phyloP scores from a whole-genome alignment of 805 yeast species.

The Kodamaea kaohsiungensis region DNA sequence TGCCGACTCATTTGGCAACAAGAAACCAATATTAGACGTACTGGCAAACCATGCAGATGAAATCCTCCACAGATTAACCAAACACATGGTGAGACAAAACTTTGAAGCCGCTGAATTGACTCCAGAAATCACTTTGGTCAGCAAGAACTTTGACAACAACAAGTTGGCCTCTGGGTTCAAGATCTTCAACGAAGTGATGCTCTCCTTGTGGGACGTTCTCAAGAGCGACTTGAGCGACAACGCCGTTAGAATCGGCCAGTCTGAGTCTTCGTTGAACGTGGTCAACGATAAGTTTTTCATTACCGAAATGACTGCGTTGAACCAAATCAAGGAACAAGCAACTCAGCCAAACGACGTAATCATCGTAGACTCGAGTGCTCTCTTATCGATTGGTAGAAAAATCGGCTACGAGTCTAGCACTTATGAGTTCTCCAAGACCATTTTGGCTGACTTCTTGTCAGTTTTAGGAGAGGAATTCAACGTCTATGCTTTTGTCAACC shows the following conservation, averaged over 20 bases:
- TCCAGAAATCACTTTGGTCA: constrained; percentile 14
- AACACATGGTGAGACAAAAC: background rate
- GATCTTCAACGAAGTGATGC: constrained; percentile 32
- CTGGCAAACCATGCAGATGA: constrained; percentile 6
- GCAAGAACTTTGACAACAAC: constrained; percentile 13
- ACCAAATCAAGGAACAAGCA: constrained; percentile 8
- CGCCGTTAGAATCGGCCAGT: background rate
- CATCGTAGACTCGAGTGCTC: constrained; percentile 44
- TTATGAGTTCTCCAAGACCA: constrained; percentile 37
- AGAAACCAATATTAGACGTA: constrained; percentile 24
- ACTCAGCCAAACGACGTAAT: constrained; percentile 22
- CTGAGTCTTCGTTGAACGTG: constrained; percentile 10
- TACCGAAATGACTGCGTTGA: constrained; percentile 40
- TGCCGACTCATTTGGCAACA: constrained; percentile 20
- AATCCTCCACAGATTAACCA: background rate
- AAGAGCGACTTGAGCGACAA: constrained; percentile 15
- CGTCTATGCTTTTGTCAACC: constrained; percentile 19
- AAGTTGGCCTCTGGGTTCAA: constrained; percentile 26
- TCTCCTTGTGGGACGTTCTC: constrained; percentile 38
- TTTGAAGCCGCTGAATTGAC: constrained; percentile 6
- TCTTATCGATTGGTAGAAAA: constrained; percentile 41
- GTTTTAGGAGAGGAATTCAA: constrained; percentile 19
- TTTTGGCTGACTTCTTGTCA: constrained; percentile 25
- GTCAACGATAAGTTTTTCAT: constrained; percentile 50
- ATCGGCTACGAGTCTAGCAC: constrained; percentile 45